phyloP scores from a whole-genome alignment of 495 filamentous ascomycete genomes.

The Aspergillus biplanus region DNA sequence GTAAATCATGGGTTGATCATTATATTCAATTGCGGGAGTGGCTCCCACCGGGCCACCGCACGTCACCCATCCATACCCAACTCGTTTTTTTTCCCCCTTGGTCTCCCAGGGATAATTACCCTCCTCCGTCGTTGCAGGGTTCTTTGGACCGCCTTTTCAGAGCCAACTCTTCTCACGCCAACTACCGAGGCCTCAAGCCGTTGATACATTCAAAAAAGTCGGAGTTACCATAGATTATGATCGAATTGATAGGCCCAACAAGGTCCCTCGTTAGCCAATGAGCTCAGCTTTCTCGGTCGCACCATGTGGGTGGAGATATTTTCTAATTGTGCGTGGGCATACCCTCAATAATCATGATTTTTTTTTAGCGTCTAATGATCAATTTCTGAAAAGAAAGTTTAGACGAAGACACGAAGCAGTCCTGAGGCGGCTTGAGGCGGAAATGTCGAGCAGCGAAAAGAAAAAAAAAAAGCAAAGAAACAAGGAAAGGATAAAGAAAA shows the following conservation, averaged over 20 bases:
- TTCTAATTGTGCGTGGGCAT: conserved; percentile 5
- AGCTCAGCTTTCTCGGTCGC: not conserved
- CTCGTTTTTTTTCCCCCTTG: not conserved
- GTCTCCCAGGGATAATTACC: too few species aligned
- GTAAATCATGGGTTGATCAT: conserved; percentile 16
- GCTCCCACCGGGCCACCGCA: not conserved
- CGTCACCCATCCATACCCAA: not conserved
- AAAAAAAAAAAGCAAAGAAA: conserved; percentile 10
- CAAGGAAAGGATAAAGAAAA: conserved; percentile 1
- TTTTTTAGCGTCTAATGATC: too few species aligned
- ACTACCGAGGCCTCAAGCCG: not conserved
- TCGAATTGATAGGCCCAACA: not conserved
- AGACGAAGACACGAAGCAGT: not conserved
- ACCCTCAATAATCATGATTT: not conserved
- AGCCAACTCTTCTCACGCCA: conserved; percentile 8
- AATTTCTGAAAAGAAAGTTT: too few species aligned
- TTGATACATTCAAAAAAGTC: not conserved
- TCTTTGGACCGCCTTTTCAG: not conserved
- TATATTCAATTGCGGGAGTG: not conserved
- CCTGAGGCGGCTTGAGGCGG: conserved; percentile 13
- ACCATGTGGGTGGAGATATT: not conserved
- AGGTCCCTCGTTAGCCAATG: not conserved
- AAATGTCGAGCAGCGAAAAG: conserved; percentile 1
- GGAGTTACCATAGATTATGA: not conserved
- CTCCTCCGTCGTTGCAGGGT: too few species aligned